Evolutionary conservation across 768 basidiomycete species (phyloP).

Genomic region (Suillus subaureus): DNA sequence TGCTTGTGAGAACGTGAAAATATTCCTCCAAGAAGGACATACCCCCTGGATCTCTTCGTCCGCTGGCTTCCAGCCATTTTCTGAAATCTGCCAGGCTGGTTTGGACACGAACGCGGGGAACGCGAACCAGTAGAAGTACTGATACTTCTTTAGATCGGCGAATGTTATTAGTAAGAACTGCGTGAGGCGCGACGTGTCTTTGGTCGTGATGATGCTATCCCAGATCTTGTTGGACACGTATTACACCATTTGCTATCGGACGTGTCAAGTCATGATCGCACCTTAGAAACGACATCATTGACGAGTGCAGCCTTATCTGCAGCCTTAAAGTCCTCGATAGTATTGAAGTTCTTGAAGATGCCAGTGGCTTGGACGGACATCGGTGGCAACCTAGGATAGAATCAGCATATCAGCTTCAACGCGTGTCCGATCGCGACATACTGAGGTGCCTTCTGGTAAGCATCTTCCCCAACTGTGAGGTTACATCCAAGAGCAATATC

Average conservation of each 20-base stretch:
- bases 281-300: conserved; percentile 68
- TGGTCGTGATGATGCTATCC: conserved; percentile 55
- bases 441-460: conserved; percentile 55
- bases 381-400: conserved; percentile 40
- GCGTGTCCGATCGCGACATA: conserved; percentile 31
- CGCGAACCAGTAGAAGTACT: conserved; percentile 97
- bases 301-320: conserved; percentile 90
- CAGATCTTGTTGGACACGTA: conserved; percentile 56
- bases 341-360: conserved; percentile 91
- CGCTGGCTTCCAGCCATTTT: conserved; percentile 58
- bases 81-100: conserved; percentile 85
- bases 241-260: conserved; percentile 1
- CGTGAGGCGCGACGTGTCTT: conserved; percentile 59
- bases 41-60: conserved; percentile 40
- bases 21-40: background rate
- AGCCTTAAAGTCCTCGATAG: conserved; percentile 92
- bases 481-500: conserved; percentile 74
- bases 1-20: background rate
- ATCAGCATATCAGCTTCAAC: conserved; percentile 4
- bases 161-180: conserved; percentile 90
- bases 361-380: conserved; percentile 61
- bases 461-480: conserved; percentile 63
- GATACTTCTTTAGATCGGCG: conserved; percentile 98
- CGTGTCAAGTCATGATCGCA: conserved; percentile 29
- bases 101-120: conserved; percentile 92